Conservation (phyloP, 2,329 filamentous ascomycete genomes). For the Talaromyces atroroseus region DNA sequence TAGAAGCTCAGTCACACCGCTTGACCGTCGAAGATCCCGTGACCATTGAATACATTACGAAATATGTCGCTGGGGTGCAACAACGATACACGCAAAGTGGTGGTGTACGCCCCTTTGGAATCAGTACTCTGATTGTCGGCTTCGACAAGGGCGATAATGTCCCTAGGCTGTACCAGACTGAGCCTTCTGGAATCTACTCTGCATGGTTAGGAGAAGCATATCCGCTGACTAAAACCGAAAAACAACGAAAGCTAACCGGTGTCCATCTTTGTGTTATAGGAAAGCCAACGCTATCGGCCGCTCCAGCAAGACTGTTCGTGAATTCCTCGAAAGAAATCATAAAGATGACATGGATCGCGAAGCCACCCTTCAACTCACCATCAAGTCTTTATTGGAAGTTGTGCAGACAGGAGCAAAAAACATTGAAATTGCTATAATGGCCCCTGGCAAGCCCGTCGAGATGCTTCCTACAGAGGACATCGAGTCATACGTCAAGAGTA, state of each 20-base stretch:
- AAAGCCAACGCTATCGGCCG: constrained; percentile 98
- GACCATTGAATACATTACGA: constrained; percentile 98
- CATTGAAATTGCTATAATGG: constrained; percentile 98
- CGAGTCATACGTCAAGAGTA: constrained; percentile 95
- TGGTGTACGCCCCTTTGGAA: constrained; percentile 96
- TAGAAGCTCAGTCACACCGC: constrained; percentile 96
- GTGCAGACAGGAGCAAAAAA: constrained; percentile 99
- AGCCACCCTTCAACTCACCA: constrained; percentile 90
- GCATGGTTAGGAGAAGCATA: constrained; percentile 67
- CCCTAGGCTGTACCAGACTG: constrained; percentile 92
- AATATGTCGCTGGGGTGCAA: constrained; percentile 96
- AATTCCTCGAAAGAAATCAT: constrained; percentile 98
- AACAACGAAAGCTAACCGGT: constrained; percentile 14
- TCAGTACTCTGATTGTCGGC: constrained; percentile 96
- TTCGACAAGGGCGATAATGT: constrained; percentile 90
- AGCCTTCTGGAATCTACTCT: constrained; percentile 98
- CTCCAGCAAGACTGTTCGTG: constrained; percentile 97
- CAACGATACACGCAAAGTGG: constrained; percentile 98
- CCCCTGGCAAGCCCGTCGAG: constrained; percentile 82
- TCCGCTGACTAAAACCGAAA: background rate
- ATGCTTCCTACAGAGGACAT: constrained; percentile 95
- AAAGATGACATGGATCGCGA: constrained; percentile 96
- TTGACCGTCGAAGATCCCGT: constrained; percentile 96
- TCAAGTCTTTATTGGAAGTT: constrained; percentile 96
- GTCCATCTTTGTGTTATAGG: constrained; percentile 50